Evolutionary conservation across 352 stramenopile genomes (phyloP).

Genomic region (Pilasporangium apinafurcum): DNA sequence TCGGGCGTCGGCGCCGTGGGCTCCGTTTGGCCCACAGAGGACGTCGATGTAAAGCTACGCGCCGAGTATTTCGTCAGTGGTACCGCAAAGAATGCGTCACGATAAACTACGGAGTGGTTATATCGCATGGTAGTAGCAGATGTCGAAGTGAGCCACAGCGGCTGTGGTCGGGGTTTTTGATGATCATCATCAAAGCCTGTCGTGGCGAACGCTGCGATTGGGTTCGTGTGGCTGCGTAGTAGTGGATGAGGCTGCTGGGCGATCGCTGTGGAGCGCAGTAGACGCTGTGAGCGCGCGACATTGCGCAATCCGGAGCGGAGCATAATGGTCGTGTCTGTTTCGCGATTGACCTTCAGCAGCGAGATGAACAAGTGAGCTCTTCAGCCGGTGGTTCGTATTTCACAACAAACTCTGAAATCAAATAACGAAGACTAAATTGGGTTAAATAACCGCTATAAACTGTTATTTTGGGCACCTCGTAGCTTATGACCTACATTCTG

Average conservation of each 20-base stretch:
- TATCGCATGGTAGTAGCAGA: background rate
- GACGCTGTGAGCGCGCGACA: slow-evolving; percentile 21
- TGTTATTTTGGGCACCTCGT: too few species aligned
- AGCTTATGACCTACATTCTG: too few species aligned
- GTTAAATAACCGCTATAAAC: too few species aligned
- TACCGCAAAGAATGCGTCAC: slow-evolving; percentile 13
- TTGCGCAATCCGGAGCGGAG: slow-evolving; percentile 36
- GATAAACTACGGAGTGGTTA: slow-evolving; percentile 7
- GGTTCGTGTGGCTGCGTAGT: slow-evolving; percentile 10
- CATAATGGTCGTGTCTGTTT: slow-evolving; percentile 13
- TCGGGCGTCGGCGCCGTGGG: background rate
- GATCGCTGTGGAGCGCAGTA: slow-evolving; percentile 12
- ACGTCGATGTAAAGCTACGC: slow-evolving; percentile 40
- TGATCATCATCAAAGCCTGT: slow-evolving; percentile 4
- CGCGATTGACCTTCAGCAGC: too few species aligned
- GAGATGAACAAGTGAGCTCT: too few species aligned
- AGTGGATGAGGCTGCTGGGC: slow-evolving; percentile 2
- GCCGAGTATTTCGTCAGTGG: slow-evolving; percentile 12
- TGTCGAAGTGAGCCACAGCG: background rate
- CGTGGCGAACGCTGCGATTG: slow-evolving; percentile 14
- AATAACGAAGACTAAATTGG: too few species aligned
- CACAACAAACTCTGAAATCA: too few species aligned
- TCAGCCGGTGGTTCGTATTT: too few species aligned
- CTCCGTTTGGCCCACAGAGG: slow-evolving; percentile 11
- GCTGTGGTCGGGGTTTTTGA: slow-evolving; percentile 1